A percentile compares a stretch with the other conserved stretches of the same genome.
These are phyloP conservation scores for Colletotrichum orbiculare DNA, from an alignment of 2,329 filamentous ascomycete genomes.

Conservation along the genomic window DNA sequence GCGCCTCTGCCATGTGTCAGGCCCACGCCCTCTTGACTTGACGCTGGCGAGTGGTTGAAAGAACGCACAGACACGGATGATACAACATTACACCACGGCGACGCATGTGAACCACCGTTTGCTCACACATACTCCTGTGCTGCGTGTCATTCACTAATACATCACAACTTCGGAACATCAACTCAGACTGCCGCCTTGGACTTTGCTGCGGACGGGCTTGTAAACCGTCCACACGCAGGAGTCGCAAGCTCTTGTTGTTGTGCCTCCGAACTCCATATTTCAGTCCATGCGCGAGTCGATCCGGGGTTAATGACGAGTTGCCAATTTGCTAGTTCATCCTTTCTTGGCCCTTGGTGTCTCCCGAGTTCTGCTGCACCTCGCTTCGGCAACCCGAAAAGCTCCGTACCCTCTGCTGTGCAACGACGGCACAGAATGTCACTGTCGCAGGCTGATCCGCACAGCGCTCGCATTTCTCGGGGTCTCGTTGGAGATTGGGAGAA, in stretches of 20 bases:
- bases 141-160: conserved; percentile 6
- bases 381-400: conserved; percentile 27
- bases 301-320: conserved; percentile 11
- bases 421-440: conserved; percentile 35
- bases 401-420: conserved; percentile 33
- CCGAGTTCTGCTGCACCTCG: conserved; percentile 23
- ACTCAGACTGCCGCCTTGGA: background rate
- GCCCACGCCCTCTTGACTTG: conserved; percentile 17
- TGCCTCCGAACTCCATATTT: background rate
- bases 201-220: background rate
- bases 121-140: conserved; percentile 10
- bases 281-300: conserved; percentile 3
- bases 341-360: conserved; percentile 6
- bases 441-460: background rate
- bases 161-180: conserved; percentile 8
- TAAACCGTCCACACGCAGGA: background rate
- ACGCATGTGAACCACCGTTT: conserved; percentile 18
- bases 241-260: background rate
- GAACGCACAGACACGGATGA: conserved; percentile 27
- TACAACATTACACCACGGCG: conserved; percentile 7
- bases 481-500: background rate
- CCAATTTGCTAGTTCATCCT: conserved; percentile 31
- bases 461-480: background rate
- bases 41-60: background rate
- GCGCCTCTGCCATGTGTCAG: conserved; percentile 28